These are phyloP conservation scores for Salix arbutifolia DNA, from an alignment of 345 rosid genomes.

Conservation along the genomic window DNA sequence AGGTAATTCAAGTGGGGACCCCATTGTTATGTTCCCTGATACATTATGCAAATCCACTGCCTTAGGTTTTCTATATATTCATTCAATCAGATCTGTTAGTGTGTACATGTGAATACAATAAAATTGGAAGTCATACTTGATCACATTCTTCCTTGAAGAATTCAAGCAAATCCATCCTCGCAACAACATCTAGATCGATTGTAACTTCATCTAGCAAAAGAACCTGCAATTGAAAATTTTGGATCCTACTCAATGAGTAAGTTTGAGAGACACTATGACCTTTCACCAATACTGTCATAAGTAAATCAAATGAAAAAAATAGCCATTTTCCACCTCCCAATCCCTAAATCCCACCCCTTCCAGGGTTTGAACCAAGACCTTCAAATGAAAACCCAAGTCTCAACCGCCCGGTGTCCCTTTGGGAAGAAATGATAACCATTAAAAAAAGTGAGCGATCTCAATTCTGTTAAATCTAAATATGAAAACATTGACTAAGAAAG, in stretches of 20 bases:
- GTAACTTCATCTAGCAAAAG: no score
- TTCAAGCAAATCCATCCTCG: no score
- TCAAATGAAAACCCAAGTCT: not conserved
- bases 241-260: not conserved
- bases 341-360: not conserved
- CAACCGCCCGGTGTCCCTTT: not conserved
- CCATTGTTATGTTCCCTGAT: not conserved
- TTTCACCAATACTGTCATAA: not conserved
- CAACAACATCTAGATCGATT: no score
- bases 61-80: no score
- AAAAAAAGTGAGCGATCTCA: not conserved
- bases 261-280: not conserved
- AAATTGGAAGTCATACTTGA: no score
- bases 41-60: no score
- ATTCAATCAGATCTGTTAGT: no score
- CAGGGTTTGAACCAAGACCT: not conserved
- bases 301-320: not conserved
- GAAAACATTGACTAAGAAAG: not conserved
- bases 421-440: not conserved
- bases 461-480: not conserved
- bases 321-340: not conserved
- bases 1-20: no score
- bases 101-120: no score
- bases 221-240: no score
- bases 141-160: no score